Evolutionary conservation across 495 filamentous ascomycete genomes (phyloP), one percentile per base, ranked within the genome.

Genomic region (Rhypophila decipiens): DNA sequence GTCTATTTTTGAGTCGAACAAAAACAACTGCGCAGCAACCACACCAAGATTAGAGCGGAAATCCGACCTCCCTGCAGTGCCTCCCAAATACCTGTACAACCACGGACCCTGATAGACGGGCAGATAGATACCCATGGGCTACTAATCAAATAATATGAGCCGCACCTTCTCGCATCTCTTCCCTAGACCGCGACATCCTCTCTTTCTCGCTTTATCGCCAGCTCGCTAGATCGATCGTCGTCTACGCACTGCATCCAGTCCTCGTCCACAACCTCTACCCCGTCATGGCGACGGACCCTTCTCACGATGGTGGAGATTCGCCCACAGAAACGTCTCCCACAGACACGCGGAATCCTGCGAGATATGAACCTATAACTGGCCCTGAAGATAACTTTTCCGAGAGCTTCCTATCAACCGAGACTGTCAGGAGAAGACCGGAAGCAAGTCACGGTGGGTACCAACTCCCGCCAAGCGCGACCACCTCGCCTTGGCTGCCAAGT

Each of bases 341-440:
- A n/a, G 63, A 73, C 47, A 66, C 68, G 39, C 70, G 68, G 35
- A 60, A 60, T 21, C 63, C 60, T 11, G 50, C 52, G 20, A 57
- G 62, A 44, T 56, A 53, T 42, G 52, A 58, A 23, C 39, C 52
- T 44, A 42, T 57, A 31, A 42, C 55, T 15, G 51, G 51, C n/a
- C 55, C 56, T 50, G 66, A 69, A 36, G 64, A 68, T 17, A 44
- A 47, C n/a, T 36, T 52, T 11, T 53, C 61, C 13, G 70, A 74
- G 44, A 69, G 58, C 52, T 63, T 63, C 33, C 72, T 71, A 51
- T 71, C 71, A 19, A 67, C 67, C 4, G 76, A 76, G 43, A 74
- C 72, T 17, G 59, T 73, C 49, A 66, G 73, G 48, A 70, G 71
- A 47, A 59, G 68, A 54, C 60, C 68, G 38, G 72, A 72, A 46